Base-by-base conservation (phyloP, 805 yeast species). In the Wickerhamiella alocasiicola region DNA sequence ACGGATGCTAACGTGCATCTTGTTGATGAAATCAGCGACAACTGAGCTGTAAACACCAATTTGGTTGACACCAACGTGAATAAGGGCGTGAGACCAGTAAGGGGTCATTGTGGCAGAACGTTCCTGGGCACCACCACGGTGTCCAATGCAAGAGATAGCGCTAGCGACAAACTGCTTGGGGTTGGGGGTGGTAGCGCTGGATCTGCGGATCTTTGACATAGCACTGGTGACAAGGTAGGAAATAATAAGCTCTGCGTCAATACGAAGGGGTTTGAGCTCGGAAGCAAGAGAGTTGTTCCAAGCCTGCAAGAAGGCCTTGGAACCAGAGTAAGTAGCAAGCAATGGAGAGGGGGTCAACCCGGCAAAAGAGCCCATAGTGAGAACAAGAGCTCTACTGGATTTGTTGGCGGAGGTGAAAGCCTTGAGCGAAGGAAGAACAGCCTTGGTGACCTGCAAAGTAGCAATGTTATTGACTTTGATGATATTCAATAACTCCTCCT, bases 351-450 rank as follows among this genome's bases (percentile, higher is more conserved):
- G 97, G 35, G 83, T 67, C 50, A 87, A 69, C 3, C 97, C 98
- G 41, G 95, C 94, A 56, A 91, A 88, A 3, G 97, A 88, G 33
- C 97, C 96, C 95, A 91, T 83, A 23, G 91, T 85, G 51, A 91
- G 67, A 45, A 91, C 73, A 53, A 91, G 70, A 29, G 94, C 95
- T 30, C 51, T 48, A 32, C 55, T 49, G 3, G 53, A 43, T 18
- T 55, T 50, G 28, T 64, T 53, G 18, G 57, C 51, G 31, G 64
- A 62, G 19, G 74, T 68, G 31, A 81, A 71, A 12, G 66, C 62
- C 27, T 68, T 59, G 52, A 91, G 76, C n/a, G 64, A 55, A 34
- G 95, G 95, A 4, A 78, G 67, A 21, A 85, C 72, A n/a, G 73
- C 60, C 57, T 81, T 81, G 13, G 98, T 87, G 49, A 87, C 74